Evolutionary conservation across 73 alveolate species (phyloP).

Genomic region (Tetrahymena malaccensis): DNA sequence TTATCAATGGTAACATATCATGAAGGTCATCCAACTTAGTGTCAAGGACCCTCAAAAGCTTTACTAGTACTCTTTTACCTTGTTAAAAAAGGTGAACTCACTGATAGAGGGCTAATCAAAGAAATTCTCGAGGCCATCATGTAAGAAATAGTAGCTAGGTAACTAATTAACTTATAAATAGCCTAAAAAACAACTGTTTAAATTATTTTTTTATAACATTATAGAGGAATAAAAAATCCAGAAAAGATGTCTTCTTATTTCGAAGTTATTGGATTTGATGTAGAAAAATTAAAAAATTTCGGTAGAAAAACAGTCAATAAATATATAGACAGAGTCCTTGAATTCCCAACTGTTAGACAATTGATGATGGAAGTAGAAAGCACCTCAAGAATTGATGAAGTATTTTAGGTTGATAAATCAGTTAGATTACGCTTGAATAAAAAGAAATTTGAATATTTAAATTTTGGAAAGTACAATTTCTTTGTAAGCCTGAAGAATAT

Average conservation of each 20-base stretch:
- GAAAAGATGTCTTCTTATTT: neutral
- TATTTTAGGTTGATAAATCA: neutral
- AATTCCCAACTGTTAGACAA: neutral
- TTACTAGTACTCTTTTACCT: neutral
- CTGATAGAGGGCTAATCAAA: neutral
- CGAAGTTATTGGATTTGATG: neutral
- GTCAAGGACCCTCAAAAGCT: slow-evolving; percentile 8
- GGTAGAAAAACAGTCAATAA: neutral
- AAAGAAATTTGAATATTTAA: neutral
- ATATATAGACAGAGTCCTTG: neutral
- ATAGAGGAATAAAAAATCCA: neutral
- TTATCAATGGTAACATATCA: neutral
- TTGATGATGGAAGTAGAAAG: neutral
- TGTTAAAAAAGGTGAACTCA: neutral
- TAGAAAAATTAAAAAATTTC: neutral
- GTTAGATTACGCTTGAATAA: neutral
- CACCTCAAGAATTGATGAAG: neutral
- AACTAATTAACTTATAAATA: neutral
- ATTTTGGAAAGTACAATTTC: neutral
- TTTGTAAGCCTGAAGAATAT: neutral
- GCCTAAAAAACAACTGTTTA: neutral
- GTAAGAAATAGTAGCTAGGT: slow-evolving; percentile 4
- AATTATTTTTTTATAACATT: neutral
- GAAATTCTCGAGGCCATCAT: neutral
- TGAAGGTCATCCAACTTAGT: neutral